A percentile compares a stretch with the other conserved stretches of the same genome.
These are phyloP conservation scores for Elsinoe ampelina DNA, from an alignment of 2,329 filamentous ascomycete species.

Conservation along the genomic window DNA sequence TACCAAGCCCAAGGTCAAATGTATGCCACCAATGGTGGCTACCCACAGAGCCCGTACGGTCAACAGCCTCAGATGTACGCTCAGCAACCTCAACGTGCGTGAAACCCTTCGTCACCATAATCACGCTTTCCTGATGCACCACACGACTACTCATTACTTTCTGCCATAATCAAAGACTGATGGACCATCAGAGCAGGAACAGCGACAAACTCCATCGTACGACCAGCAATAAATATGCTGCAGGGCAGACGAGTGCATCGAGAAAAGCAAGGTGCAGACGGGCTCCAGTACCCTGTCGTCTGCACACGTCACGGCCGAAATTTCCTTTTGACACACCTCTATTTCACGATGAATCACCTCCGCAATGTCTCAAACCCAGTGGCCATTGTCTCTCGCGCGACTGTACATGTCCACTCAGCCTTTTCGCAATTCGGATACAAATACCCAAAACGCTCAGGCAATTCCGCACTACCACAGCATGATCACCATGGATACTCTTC, in stretches of 20 bases:
- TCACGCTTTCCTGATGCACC: background rate
- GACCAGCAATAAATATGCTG: constrained; percentile 14
- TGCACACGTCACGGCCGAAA: constrained; percentile 8
- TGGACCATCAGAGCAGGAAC: constrained; percentile 15
- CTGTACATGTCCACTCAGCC: background rate
- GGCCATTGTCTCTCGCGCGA: background rate
- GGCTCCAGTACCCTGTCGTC: background rate
- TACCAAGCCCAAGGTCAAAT: constrained; percentile 38
- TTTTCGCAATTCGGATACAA: no score
- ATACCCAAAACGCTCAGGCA: no score
- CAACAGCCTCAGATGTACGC: constrained; percentile 39
- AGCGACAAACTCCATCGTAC: constrained; percentile 18
- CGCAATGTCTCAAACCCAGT: background rate
- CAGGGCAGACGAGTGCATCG: background rate
- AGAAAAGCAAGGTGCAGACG: constrained; percentile 2
- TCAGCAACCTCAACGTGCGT: constrained; percentile 26
- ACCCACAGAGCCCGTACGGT: constrained; percentile 42
- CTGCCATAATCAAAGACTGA: constrained; percentile 1
- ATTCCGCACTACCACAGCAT: no score
- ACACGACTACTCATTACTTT: background rate
- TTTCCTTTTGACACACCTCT: background rate
- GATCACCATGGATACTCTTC: background rate
- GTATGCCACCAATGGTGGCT: constrained; percentile 37
- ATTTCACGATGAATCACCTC: background rate
- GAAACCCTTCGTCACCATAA: constrained; percentile 12